These are phyloP conservation scores for Solanum boliviense DNA, from an alignment of 257 asterid species.

Conservation along the genomic window DNA sequence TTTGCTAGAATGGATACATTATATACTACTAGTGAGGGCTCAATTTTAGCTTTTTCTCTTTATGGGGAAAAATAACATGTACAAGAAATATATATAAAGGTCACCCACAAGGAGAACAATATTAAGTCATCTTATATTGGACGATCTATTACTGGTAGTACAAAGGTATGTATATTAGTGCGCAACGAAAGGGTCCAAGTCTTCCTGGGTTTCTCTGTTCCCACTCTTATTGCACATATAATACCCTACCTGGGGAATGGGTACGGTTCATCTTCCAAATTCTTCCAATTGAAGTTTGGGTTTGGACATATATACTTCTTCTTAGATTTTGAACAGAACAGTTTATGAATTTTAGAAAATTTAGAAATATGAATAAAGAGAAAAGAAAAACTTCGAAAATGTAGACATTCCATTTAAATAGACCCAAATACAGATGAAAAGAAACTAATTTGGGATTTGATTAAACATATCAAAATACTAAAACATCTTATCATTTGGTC, in stretches of 20 bases:
- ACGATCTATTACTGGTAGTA: not conserved
- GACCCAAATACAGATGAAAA: not conserved
- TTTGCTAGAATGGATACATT: not conserved
- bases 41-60: not conserved
- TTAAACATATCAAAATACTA: not conserved
- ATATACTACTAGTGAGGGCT: not conserved
- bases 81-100: not conserved
- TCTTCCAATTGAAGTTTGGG: not conserved
- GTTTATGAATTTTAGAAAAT: not conserved
- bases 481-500: not conserved
- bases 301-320: not conserved
- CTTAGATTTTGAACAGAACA: not conserved
- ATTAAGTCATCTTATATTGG: not conserved
- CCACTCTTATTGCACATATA: not conserved
- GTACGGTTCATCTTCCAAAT: not conserved
- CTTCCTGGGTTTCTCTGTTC: not conserved
- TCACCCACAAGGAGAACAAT: not conserved
- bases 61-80: not conserved
- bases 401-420: not conserved
- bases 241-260: not conserved
- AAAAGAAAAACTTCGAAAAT: not conserved
- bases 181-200: not conserved
- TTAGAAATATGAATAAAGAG: not conserved
- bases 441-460: not conserved
- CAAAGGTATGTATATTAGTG: not conserved